Evolutionary conservation across 106 monocot genomes (phyloP).

Genomic region (Allium fistulosum): DNA sequence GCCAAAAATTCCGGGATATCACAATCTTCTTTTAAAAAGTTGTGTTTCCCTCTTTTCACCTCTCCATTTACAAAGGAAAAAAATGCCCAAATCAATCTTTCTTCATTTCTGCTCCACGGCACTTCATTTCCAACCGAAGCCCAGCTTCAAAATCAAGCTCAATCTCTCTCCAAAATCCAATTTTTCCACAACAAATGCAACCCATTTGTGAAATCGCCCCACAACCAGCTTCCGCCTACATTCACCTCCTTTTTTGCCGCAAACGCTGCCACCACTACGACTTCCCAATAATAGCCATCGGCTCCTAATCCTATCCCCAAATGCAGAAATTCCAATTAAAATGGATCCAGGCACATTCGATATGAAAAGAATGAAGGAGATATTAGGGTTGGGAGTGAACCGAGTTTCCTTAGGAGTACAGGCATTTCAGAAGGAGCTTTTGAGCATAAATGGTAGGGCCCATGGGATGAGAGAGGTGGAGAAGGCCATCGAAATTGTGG

Average conservation of each 20-base stretch:
- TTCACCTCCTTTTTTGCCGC: constrained; percentile 98
- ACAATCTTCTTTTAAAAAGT: no score
- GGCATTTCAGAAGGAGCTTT: no score
- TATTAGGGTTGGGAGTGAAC: constrained; percentile 62
- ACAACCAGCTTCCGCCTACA: constrained; percentile 50
- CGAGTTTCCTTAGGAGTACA: constrained; percentile 9
- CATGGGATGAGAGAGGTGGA: no score
- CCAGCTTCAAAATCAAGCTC: constrained; percentile 1
- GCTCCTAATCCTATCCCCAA: constrained; percentile 21
- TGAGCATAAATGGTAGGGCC: no score
- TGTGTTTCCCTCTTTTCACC: no score
- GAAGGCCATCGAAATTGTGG: no score
- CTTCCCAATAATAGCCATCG: constrained; percentile 87
- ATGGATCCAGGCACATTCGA: constrained; percentile 98
- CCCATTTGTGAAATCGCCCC: constrained; percentile 21
- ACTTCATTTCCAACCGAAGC: background rate
- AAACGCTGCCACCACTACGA: constrained; percentile 95
- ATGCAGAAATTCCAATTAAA: constrained; percentile 69
- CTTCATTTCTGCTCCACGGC: background rate
- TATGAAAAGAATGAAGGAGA: constrained; percentile 23
- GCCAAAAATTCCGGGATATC: no score
- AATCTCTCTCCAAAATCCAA: background rate
- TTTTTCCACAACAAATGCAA: constrained; percentile 12
- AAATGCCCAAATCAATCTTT: constrained; percentile 2
- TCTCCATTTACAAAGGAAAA: no score